Evolutionary conservation across 75 land plant genomes (phyloP).

Genomic region (Cunninghamia lanceolata): DNA sequence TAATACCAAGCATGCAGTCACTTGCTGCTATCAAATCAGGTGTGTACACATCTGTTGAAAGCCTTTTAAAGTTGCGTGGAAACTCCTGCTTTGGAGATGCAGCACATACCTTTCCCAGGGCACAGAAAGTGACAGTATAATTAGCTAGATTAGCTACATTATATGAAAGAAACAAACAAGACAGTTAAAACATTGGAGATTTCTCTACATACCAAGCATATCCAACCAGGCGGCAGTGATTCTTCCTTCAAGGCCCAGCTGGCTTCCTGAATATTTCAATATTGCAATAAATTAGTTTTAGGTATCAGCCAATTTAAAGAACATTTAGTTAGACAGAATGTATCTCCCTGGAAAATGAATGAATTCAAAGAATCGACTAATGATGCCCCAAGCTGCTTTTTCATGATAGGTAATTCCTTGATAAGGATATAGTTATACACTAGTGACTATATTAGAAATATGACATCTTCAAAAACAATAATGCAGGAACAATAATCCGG

Average conservation of each 20-base stretch:
- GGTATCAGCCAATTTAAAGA: neutral
- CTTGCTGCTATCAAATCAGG: conserved; percentile 96
- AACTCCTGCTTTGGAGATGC: conserved; percentile 78
- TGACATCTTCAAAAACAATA: neutral
- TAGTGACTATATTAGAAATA: neutral
- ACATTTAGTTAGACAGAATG: neutral
- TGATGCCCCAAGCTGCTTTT: neutral
- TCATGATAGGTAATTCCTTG: neutral
- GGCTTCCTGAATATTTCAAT: conserved; percentile 58
- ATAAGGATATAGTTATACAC: neutral
- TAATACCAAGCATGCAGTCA: conserved; percentile 97
- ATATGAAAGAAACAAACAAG: neutral
- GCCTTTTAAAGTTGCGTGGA: conserved; percentile 78
- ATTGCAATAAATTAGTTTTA: neutral
- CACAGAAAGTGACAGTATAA: neutral
- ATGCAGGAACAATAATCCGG: neutral
- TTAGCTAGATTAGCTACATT: conserved; percentile 6
- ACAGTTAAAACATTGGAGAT: neutral
- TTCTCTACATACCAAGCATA: conserved; percentile 62
- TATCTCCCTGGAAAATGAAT: neutral
- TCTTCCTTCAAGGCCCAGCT: conserved; percentile 90
- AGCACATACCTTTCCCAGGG: conserved; percentile 78
- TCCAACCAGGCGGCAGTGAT: conserved; percentile 84
- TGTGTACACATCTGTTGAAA: conserved; percentile 88
- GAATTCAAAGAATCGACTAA: neutral